These are phyloP conservation scores for Alternaria brassicae DNA, from an alignment of 2,329 filamentous ascomycete species.

Conservation along the genomic window DNA sequence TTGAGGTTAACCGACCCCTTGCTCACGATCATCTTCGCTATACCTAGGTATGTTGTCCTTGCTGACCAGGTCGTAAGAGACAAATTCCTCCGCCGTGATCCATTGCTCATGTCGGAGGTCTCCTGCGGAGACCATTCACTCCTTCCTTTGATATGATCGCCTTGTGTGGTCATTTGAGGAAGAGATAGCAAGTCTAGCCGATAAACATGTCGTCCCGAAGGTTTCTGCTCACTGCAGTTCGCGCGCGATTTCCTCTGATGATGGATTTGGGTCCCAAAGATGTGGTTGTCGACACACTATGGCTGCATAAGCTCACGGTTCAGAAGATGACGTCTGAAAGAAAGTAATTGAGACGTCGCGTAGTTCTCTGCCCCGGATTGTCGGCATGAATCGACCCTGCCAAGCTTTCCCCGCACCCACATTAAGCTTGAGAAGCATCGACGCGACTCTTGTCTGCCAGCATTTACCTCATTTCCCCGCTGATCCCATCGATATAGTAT, in stretches of 20 bases:
- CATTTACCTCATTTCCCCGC: neutral
- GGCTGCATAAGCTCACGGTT: neutral
- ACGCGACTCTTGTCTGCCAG: neutral
- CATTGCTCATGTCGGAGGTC: neutral
- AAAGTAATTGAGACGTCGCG: neutral
- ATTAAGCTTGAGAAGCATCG: neutral
- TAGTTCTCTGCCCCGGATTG: neutral
- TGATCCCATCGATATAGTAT: neutral
- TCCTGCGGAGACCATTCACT: neutral
- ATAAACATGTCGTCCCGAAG: too few species aligned
- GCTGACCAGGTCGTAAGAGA: neutral
- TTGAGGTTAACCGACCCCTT: neutral
- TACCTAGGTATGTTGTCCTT: neutral
- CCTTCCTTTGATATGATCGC: neutral
- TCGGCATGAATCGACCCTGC: neutral
- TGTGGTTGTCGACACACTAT: neutral
- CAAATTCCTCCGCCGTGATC: neutral
- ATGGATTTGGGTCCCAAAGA: too few species aligned
- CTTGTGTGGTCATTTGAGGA: neutral
- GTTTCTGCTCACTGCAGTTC: too few species aligned
- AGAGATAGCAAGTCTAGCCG: neutral
- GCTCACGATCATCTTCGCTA: neutral
- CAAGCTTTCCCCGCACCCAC: neutral
- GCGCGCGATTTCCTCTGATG: too few species aligned
- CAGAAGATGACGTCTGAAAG: neutral